Conservation (phyloP, 108 stramenopile species). For the Cyclotella distinguenda region DNA sequence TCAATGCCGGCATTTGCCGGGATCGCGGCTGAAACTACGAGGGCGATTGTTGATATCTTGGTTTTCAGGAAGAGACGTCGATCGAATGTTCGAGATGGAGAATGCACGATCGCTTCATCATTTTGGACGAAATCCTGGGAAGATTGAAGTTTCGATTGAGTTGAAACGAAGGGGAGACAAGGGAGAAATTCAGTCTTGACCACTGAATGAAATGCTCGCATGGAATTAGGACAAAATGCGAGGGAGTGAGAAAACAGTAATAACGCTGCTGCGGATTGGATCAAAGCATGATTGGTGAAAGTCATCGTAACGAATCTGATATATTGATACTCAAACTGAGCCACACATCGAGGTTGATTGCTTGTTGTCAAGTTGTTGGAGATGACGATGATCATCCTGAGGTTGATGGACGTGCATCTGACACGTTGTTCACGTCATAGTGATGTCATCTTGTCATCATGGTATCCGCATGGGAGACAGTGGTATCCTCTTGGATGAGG, state of each 20-base stretch:
- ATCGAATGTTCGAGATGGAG: too few relatives aligned
- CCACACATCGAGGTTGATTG: too few relatives aligned
- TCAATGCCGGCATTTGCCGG: constrained; percentile 65
- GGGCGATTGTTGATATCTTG: constrained; percentile 7
- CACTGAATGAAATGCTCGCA: too few relatives aligned
- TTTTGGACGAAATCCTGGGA: neutral
- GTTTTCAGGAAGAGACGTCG: constrained; percentile 14
- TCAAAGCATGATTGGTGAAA: neutral
- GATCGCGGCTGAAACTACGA: constrained; percentile 4
- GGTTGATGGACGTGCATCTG: too few relatives aligned
- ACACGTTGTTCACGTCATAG: too few relatives aligned
- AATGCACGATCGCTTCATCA: neutral
- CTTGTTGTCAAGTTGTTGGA: too few relatives aligned
- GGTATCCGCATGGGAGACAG: too few relatives aligned
- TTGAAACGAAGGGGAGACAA: neutral
- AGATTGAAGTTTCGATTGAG: neutral
- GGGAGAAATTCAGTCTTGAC: neutral
- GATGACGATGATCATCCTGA: too few relatives aligned
- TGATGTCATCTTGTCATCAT: too few relatives aligned
- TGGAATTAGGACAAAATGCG: constrained; percentile 1
- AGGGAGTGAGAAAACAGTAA: neutral
- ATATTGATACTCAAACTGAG: too few relatives aligned
- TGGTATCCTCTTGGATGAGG: too few relatives aligned
- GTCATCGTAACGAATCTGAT: neutral
- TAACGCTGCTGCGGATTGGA: neutral